Conservation (phyloP, 2,329 filamentous ascomycete genomes). For the Curvularia sp. region DNA sequence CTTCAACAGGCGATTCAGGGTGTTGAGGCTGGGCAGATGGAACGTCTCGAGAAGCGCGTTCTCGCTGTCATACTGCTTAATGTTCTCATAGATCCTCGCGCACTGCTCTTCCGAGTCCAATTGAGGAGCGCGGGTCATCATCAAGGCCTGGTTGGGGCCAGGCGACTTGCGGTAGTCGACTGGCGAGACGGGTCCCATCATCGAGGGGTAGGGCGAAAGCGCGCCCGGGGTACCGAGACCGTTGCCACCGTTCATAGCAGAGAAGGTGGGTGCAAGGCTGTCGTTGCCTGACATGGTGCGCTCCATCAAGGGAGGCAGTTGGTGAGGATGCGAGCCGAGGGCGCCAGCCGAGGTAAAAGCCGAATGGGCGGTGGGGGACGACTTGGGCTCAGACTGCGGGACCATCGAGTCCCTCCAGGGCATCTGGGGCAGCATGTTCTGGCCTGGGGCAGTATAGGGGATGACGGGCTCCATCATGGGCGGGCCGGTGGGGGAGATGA, state of each 20-base stretch:
- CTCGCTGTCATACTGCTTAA: conserved; percentile 80
- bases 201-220: conserved; percentile 73
- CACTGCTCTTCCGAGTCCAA: conserved; percentile 85
- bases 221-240: conserved; percentile 74
- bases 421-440: conserved; percentile 83
- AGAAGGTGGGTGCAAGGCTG: conserved; percentile 68
- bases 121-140: conserved; percentile 76
- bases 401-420: conserved; percentile 94
- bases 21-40: conserved; percentile 78
- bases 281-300: conserved; percentile 66
- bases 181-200: conserved; percentile 71
- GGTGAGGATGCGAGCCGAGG: conserved; percentile 64
- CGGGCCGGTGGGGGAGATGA: conserved; percentile 74
- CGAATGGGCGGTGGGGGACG: conserved; percentile 69
- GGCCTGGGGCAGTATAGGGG: conserved; percentile 70
- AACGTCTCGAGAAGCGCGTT: conserved; percentile 86
- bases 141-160: conserved; percentile 69
- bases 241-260: conserved; percentile 74
- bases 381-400: conserved; percentile 75
- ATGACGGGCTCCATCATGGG: conserved; percentile 79
- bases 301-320: conserved; percentile 73
- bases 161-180: conserved; percentile 75
- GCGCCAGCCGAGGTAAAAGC: conserved; percentile 67
- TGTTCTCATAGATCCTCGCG: conserved; percentile 83
- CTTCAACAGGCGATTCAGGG: conserved; percentile 88